Base-by-base conservation (phyloP, 2,329 filamentous ascomycete genomes). In the Penicillium expansum region DNA sequence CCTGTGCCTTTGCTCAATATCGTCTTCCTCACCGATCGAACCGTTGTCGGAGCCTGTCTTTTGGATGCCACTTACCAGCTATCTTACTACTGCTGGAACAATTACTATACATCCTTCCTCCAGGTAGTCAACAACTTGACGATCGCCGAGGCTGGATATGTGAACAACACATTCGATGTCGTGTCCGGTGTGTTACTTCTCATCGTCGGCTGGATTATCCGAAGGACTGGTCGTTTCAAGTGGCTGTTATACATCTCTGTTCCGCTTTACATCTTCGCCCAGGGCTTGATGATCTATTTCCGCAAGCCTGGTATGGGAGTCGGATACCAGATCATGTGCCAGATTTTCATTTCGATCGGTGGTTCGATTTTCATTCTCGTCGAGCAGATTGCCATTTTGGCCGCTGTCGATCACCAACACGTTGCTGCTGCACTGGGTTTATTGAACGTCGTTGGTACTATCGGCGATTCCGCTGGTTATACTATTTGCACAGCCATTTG, bases 401-500 rank as follows among this genome's bases (percentile, higher is more conserved):
- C 81, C 0, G 79, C 78, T 4, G 76, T 77, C 0, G 77, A 78
- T 16, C 83, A 86, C 59, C 76, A 83, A 54, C 77, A 84, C 60
- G 74, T 86, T 11, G 80, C 83, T 10, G 77, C 79, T 11, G 76
- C 81, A 24, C 73, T 86, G 22, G 81, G 83, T 14, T 67, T 88
- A 8, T 73, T 82, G 32, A 79, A 79, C 38, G 76, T 87, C 11
- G 82, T 84, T 45, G 76, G 78, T 43, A 80, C 76, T 50, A 74
- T 86, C 13, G 85, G 83, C 20, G 77, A 74, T 13, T 79, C 82
- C 1, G 69, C 84, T 10, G 83, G 83, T 2, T 74, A 71, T 8
- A 79, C 83, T 3, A 79, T 87, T 44, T 78, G 83, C 3, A 77
- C 77, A 0, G 83, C 83, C 16, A 84, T 88, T 62, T 88, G 84